A percentile compares a stretch with the other conserved stretches of the same genome.
Evolutionary conservation across 805 yeast species (phyloP).

Genomic region (Isabelozyma gotoi): DNA sequence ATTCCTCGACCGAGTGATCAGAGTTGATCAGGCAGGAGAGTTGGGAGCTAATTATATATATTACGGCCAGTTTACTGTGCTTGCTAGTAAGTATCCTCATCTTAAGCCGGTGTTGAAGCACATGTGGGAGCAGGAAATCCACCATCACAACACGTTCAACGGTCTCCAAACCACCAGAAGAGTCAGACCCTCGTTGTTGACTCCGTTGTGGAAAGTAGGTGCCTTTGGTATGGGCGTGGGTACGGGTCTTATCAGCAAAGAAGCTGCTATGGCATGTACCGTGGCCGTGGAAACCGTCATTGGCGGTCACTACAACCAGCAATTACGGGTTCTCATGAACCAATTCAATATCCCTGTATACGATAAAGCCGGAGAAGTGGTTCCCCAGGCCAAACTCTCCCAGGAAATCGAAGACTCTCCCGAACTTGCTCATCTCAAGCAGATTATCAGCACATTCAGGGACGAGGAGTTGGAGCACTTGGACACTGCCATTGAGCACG

Average conservation of each 20-base stretch:
- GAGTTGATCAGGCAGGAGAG: conserved; percentile 99
- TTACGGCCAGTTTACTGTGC: conserved; percentile 81
- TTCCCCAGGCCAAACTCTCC: conserved; percentile 20
- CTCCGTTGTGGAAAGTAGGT: conserved; percentile 92
- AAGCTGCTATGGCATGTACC: conserved; percentile 99
- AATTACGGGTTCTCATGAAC: conserved; percentile 71
- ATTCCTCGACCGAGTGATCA: conserved; percentile 66
- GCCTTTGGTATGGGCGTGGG: conserved; percentile 84
- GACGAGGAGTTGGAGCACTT: conserved; percentile 95
- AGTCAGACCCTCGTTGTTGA: conserved; percentile 86
- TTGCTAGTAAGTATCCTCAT: conserved; percentile 69
- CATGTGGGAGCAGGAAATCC: conserved; percentile 98
- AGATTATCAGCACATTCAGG: conserved; percentile 70
- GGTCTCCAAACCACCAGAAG: conserved; percentile 69
- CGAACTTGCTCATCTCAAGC: conserved; percentile 59
- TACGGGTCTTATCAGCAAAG: conserved; percentile 84
- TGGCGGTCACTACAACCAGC: conserved; percentile 93
- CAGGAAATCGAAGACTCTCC: conserved; percentile 37
- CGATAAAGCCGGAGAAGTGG: conserved; percentile 34
- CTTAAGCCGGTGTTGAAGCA: conserved; percentile 80
- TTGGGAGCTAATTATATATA: conserved; percentile 93
- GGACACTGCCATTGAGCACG: conserved; percentile 89
- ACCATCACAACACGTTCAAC: conserved; percentile 86
- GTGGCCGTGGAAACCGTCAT: conserved; percentile 98
- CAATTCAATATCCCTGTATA: conserved; percentile 52